phyloP scores from a whole-genome alignment of 345 rosid genomes.

The Boechera divaricarpa region DNA sequence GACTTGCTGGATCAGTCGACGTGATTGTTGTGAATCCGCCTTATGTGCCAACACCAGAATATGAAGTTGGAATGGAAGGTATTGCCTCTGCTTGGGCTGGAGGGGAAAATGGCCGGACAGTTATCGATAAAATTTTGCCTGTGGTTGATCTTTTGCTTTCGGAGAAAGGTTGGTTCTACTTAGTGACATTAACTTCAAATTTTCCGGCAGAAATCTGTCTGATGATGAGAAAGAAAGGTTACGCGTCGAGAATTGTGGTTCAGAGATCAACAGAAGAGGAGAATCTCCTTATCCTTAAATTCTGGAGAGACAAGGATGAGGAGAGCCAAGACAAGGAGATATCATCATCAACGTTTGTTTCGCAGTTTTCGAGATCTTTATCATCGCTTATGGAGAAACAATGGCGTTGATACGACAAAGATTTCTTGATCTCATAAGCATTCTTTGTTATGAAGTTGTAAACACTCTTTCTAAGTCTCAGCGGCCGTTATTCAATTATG shows the following conservation, averaged over 20 bases:
- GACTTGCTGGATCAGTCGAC: constrained; percentile 68
- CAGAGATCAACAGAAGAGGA: constrained; percentile 88
- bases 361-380: constrained; percentile 36
- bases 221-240: constrained; percentile 73
- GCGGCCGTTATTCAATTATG: too few species aligned
- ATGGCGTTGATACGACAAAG: constrained; percentile 4
- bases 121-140: constrained; percentile 69
- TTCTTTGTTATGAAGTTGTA: not conserved
- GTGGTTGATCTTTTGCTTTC: constrained; percentile 69
- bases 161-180: constrained; percentile 77
- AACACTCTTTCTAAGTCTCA: too few species aligned
- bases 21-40: constrained; percentile 94
- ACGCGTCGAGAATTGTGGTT: constrained; percentile 66
- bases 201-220: constrained; percentile 67
- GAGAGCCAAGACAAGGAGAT: constrained; percentile 27
- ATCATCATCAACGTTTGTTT: constrained; percentile 28
- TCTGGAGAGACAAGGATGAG: constrained; percentile 55
- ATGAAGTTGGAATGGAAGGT: constrained; percentile 71
- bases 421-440: not conserved
- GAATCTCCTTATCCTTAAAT: constrained; percentile 65
- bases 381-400: constrained; percentile 37
- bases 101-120: constrained; percentile 70
- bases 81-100: constrained; percentile 95
- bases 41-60: constrained; percentile 92
- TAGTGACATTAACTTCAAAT: constrained; percentile 66